Percentiles rank a stretch among this genome's conserved stretches.
Conservation (phyloP, 1,284 basidiomycete genomes). For the Heterobasidion irregulare region DNA sequence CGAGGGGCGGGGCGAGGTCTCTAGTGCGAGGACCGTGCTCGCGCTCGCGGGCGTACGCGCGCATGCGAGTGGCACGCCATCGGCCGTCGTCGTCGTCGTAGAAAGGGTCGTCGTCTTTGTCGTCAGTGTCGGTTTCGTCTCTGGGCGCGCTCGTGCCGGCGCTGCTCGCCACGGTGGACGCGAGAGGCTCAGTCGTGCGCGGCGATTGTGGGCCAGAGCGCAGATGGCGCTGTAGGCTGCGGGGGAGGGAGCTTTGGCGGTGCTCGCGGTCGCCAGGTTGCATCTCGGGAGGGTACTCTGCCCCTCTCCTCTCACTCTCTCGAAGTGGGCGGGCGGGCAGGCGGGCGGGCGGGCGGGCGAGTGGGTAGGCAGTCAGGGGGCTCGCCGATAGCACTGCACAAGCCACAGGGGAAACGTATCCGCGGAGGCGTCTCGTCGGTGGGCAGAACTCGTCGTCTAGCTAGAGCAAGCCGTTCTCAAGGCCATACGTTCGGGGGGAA, state of each 20-base stretch:
- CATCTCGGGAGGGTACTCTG: slow-evolving; percentile 14
- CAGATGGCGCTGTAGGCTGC: slow-evolving; percentile 36
- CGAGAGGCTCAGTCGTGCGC: slow-evolving; percentile 5
- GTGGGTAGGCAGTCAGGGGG: background rate
- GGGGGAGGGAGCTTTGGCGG: slow-evolving; percentile 38
- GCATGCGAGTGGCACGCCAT: background rate
- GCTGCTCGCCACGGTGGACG: slow-evolving; percentile 2
- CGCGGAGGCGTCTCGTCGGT: slow-evolving; percentile 1
- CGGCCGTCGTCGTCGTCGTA: background rate
- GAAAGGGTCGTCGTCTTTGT: background rate
- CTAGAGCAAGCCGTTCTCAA: background rate
- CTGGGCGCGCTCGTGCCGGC: background rate
- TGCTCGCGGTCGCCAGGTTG: slow-evolving; percentile 18
- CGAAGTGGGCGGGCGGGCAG: background rate
- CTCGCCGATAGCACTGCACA: background rate
- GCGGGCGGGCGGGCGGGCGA: too few relatives aligned
- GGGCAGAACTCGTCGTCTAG: background rate
- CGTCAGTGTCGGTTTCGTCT: background rate
- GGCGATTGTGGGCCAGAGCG: slow-evolving; percentile 29
- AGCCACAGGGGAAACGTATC: background rate
- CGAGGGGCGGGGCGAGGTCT: background rate
- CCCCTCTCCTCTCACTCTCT: background rate
- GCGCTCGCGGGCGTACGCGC: background rate
- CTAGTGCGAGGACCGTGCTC: background rate
- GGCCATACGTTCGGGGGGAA: too few relatives aligned